Base-by-base conservation (phyloP, 495 filamentous ascomycete genomes). In the Aspergillus cavernicola region DNA sequence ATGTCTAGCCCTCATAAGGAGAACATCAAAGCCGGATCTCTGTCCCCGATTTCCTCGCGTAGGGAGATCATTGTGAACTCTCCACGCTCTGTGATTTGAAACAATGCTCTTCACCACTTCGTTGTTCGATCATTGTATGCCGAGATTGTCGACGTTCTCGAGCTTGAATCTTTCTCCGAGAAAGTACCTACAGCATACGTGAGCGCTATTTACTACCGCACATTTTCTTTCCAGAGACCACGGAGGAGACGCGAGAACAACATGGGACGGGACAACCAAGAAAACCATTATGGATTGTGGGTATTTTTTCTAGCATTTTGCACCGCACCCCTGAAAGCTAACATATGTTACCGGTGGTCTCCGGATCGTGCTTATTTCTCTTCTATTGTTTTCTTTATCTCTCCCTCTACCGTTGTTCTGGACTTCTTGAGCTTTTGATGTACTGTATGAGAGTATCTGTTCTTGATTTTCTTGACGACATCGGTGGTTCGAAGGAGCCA, bases 21-120 rank as follows among this genome's bases (percentile, higher is more conserved):
- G 39, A 66, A 69, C 31, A 49, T 63, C 53, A 67, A 63, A 45
- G 58, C 67, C 3, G 63, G 58, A 2, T 73, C 69, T 13, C 42
- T 67, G 28, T 74, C 73, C 15, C 71, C 70, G 4, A 55, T 64
- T 32, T 62, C 67, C 1, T 66, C 71, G 5, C 66, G 65, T 48
- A 62, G 68, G 56, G 64, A 65, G 50, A 53, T 69, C n/a, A 31
- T 63, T 20, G 50, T 63, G 8, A 45, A 60, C 33, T 66, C 60
- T 16, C 59, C 57, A 13, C 57, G 59, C 16, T 65, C 62, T 15
- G 47, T 57, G 24, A 52, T 60, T 26, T 64, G 44, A 57, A 13
- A 10, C 19, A 49, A 22, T 2, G 6, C 11, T 29, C 0, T 37
- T 12, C 23, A 26, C 7, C 18, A 2, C 32, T 29, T 33, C 40